phyloP scores from a whole-genome alignment of 352 stramenopile species.

The Phytopythium helicoides region DNA sequence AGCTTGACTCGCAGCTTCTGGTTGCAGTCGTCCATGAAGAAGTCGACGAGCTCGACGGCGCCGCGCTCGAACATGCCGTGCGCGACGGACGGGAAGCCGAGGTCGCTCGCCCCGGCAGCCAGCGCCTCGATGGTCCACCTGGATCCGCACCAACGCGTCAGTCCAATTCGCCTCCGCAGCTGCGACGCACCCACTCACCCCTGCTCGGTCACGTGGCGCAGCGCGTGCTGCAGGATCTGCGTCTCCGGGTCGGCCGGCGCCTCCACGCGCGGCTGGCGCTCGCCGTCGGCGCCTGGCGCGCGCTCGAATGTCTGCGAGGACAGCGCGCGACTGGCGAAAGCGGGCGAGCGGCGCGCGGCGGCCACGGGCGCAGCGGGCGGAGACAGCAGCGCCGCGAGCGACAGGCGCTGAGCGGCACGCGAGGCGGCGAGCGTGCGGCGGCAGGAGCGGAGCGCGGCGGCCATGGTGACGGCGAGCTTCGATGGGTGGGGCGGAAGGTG shows the following conservation, averaged over 20 bases:
- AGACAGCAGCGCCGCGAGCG: background rate
- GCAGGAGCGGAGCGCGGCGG: too few species aligned
- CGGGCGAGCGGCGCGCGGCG: background rate
- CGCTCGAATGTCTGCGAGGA: conserved; percentile 16
- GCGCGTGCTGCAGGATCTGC: conserved; percentile 50
- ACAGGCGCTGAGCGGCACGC: too few species aligned
- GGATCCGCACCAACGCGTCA: too few species aligned
- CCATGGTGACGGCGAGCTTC: too few species aligned
- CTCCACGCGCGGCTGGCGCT: conserved; percentile 11
- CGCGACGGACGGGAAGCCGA: conserved; percentile 72
- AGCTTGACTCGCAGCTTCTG: conserved; percentile 56
- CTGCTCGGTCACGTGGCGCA: conserved; percentile 41
- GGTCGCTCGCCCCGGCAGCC: conserved; percentile 60
- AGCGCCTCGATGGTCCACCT: conserved; percentile 81
- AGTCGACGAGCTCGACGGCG: conserved; percentile 77
- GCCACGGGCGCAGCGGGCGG: background rate
- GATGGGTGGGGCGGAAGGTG: too few species aligned
- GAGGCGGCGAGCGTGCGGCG: too few species aligned
- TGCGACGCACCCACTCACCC: conserved; percentile 34
- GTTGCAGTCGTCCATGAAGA: conserved; percentile 81
- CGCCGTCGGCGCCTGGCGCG: conserved; percentile 5
- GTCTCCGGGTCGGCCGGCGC: conserved; percentile 38
- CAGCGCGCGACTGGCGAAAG: background rate
- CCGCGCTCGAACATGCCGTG: conserved; percentile 82
- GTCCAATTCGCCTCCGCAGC: too few species aligned